These are phyloP conservation scores for Stephanodiscus triporus DNA, from an alignment of 108 stramenopile species.

Conservation along the genomic window DNA sequence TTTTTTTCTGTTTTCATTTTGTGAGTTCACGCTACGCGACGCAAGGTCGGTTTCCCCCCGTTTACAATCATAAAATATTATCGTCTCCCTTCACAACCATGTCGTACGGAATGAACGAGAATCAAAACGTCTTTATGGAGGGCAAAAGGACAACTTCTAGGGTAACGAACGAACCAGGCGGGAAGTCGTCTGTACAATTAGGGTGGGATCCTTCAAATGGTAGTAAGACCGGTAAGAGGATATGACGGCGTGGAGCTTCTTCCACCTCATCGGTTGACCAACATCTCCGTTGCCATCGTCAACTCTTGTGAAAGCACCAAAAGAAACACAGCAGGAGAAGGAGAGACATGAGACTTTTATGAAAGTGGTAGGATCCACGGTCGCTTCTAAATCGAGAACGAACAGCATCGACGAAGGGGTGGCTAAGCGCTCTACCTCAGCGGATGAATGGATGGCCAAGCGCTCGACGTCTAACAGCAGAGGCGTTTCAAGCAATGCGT, in stretches of 20 bases:
- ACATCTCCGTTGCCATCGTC: background rate
- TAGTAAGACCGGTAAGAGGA: background rate
- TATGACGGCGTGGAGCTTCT: background rate
- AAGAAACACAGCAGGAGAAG: slow-evolving; percentile 19
- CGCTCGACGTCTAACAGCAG: background rate
- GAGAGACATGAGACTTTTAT: slow-evolving; percentile 27
- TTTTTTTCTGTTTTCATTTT: no score
- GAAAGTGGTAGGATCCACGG: slow-evolving; percentile 38
- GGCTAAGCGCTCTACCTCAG: background rate
- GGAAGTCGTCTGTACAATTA: slow-evolving; percentile 53
- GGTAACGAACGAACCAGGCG: slow-evolving; percentile 64
- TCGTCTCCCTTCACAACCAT: background rate
- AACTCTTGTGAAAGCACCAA: slow-evolving; percentile 10
- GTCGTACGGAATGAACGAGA: slow-evolving; percentile 59
- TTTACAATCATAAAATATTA: no score
- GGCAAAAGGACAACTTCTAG: slow-evolving; percentile 64
- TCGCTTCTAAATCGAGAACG: slow-evolving; percentile 7
- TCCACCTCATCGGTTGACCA: background rate
- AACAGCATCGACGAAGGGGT: slow-evolving; percentile 5
- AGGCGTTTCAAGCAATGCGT: slow-evolving; percentile 61
- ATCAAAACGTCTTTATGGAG: slow-evolving; percentile 69
- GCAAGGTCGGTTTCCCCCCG: no score
- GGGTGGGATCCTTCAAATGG: slow-evolving; percentile 45
- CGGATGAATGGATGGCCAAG: background rate
- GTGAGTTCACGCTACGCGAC: no score